A percentile compares a stretch with the other conserved stretches of the same genome.
Conservation (phyloP, 192 early-diverging fungal genomes). For the Linnemannia zychae region DNA sequence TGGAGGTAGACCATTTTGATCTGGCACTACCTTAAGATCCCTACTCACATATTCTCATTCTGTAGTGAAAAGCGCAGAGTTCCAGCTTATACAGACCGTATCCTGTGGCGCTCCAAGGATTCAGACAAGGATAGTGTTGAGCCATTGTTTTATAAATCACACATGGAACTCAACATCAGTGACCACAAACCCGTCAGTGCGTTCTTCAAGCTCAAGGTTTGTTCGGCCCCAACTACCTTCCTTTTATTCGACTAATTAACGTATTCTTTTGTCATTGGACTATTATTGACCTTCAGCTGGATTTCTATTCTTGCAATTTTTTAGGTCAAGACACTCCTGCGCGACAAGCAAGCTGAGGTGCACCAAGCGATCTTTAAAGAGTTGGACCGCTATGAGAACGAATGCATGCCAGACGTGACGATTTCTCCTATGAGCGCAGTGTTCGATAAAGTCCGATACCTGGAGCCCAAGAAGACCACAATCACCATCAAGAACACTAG, state of each 20-base stretch:
- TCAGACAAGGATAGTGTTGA: conserved; percentile 58
- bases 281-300: background rate
- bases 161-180: conserved; percentile 76
- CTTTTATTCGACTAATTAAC: too few species aligned
- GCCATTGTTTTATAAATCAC: conserved; percentile 66
- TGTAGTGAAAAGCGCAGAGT: conserved; percentile 80
- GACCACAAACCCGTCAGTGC: conserved; percentile 96
- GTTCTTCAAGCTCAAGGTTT: conserved; percentile 72
- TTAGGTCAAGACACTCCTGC: conserved; percentile 72
- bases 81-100: conserved; percentile 95
- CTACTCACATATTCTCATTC: background rate
- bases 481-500: conserved; percentile 83
- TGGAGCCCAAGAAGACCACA: conserved; percentile 62
- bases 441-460: conserved; percentile 79
- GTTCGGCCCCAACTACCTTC: too few species aligned
- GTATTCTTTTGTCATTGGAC: background rate
- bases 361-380: conserved; percentile 76
- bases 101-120: conserved; percentile 85
- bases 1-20: background rate
- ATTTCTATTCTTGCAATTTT: background rate
- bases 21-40: too few species aligned
- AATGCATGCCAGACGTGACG: conserved; percentile 76
- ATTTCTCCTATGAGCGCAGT: conserved; percentile 72
- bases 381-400: conserved; percentile 86
- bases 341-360: conserved; percentile 66